phyloP scores from a whole-genome alignment of 139 green algal species.

The Chlamydomonas eustigma region DNA sequence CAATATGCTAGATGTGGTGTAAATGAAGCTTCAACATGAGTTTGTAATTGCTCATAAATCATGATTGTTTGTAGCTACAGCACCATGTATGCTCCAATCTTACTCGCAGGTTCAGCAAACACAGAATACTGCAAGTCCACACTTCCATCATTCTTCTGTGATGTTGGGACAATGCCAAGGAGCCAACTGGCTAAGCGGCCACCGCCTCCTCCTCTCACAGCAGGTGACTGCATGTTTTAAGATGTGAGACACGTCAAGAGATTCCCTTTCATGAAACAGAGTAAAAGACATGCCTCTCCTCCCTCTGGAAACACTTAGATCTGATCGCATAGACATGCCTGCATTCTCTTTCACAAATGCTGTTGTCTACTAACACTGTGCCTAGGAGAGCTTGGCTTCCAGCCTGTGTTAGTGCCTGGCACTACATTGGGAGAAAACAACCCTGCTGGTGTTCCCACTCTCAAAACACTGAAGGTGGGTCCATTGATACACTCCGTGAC shows the following conservation, averaged over 20 bases:
- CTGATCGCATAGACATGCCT: not conserved
- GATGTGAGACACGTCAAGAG: no score
- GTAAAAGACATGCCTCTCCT: no score
- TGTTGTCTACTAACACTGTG: constrained; percentile 49
- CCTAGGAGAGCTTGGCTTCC: constrained; percentile 58
- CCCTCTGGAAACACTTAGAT: no score
- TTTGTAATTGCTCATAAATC: no score
- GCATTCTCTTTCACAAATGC: not conserved
- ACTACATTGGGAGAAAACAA: constrained; percentile 47
- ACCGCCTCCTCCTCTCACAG: constrained; percentile 31
- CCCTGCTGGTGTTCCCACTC: constrained; percentile 67
- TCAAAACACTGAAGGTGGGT: no score
- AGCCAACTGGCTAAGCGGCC: not conserved
- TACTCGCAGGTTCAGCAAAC: constrained; percentile 31
- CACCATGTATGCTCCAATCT: not conserved
- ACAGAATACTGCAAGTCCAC: constrained; percentile 62
- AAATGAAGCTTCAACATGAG: no score
- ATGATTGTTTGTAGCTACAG: not conserved
- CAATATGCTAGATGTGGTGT: no score
- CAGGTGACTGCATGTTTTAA: no score
- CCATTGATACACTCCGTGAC: no score
- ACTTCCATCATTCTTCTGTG: constrained; percentile 46
- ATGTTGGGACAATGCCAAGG: not conserved
- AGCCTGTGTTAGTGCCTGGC: constrained; percentile 53
- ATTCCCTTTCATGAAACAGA: no score